Base-by-base conservation (phyloP, 1,284 basidiomycete species). In the Apiotrichum montevideense region DNA sequence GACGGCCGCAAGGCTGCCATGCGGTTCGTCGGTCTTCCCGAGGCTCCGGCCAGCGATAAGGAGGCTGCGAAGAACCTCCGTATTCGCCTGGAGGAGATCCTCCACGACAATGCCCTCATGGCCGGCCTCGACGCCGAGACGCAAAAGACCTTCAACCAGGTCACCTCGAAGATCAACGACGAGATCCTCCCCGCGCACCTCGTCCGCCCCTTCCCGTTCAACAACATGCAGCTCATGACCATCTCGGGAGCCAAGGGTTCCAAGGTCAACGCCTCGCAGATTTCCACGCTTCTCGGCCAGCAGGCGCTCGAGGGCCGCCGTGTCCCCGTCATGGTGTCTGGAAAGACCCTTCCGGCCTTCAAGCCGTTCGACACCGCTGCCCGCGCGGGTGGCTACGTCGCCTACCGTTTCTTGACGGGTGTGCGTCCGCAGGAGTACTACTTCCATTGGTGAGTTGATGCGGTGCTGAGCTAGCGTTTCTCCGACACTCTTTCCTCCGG, bases 151-250 rank as follows among this genome's bases (percentile, higher is more conserved):
- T 86, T 97, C 70, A 96, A 92, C 58, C 87, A 90, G 65, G 87
- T 90, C 2, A 92, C 96, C 55, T 88, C 91, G 21, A 86, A 94
- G 70, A 83, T 86, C 46, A 90, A 89, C 53, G 87, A 94, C 69
- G 82, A 85, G n/a, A 88, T 88, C 69, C 84, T 98, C 66, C 96
- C 96, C n/a, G 79, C 84, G 51, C 88, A 88, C 51, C 84, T 98
- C 41, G 81, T 90, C 62, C 90, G 92, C 67, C 86, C 87, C 61
- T 99, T 99, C 81, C 96, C 96, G 34, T 85, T 93, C 74, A 99
- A 99, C 79, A 88, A 98, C 83, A 98, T 98, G 96, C 95, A 98
- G 77, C 87, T 89, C 63, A 98, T 98, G 96, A 98, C 95, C 4
- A 85, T 91, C 56, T 97, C 96, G 46, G 96, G 96, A 68, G 96